A percentile compares a stretch with the other conserved stretches of the same genome.
phyloP scores from a whole-genome alignment of 2,329 filamentous ascomycete species.

The Drechslera avenae region DNA sequence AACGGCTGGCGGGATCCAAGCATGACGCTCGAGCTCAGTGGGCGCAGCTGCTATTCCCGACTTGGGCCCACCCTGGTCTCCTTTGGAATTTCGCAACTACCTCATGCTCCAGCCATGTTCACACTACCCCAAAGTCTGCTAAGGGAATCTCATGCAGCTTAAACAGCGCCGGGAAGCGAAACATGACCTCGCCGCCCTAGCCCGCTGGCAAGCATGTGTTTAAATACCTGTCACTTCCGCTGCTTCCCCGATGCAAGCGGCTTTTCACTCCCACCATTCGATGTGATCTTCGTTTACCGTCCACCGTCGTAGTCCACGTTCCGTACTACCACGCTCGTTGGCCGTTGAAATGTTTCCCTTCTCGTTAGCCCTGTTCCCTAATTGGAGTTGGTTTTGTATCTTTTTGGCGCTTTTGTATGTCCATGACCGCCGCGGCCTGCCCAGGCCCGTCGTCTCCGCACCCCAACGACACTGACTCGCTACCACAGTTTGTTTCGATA shows the following conservation, averaged over 20 bases:
- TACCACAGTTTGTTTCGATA: slow-evolving; percentile 79
- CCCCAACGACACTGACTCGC: slow-evolving; percentile 30
- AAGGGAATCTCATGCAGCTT: slow-evolving; percentile 49
- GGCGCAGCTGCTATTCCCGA: slow-evolving; percentile 41
- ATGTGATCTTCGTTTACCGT: slow-evolving; percentile 49
- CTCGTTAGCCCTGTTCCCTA: slow-evolving; percentile 43
- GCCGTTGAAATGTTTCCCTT: slow-evolving; percentile 47
- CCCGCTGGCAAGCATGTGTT: slow-evolving; percentile 47
- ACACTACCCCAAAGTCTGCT: slow-evolving; percentile 50
- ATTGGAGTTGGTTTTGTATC: slow-evolving; percentile 49
- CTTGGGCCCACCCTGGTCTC: slow-evolving; percentile 35
- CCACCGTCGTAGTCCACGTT: slow-evolving; percentile 42
- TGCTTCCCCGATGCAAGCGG: slow-evolving; percentile 47
- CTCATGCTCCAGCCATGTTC: slow-evolving; percentile 49
- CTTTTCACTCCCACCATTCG: slow-evolving; percentile 46
- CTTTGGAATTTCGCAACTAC: slow-evolving; percentile 46
- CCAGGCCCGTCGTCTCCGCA: slow-evolving; percentile 9
- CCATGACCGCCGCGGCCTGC: slow-evolving; percentile 1
- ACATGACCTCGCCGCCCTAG: slow-evolving; percentile 46
- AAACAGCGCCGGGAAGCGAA: slow-evolving; percentile 49
- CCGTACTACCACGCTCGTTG: slow-evolving; percentile 46
- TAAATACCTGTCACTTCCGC: slow-evolving; percentile 48
- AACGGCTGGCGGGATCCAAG: slow-evolving; percentile 50
- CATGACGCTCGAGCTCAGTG: slow-evolving; percentile 44
- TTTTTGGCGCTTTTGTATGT: slow-evolving; percentile 47